Evolutionary conservation across 2,329 filamentous ascomycete species (phyloP).

Genomic region (Penicillium expansum): DNA sequence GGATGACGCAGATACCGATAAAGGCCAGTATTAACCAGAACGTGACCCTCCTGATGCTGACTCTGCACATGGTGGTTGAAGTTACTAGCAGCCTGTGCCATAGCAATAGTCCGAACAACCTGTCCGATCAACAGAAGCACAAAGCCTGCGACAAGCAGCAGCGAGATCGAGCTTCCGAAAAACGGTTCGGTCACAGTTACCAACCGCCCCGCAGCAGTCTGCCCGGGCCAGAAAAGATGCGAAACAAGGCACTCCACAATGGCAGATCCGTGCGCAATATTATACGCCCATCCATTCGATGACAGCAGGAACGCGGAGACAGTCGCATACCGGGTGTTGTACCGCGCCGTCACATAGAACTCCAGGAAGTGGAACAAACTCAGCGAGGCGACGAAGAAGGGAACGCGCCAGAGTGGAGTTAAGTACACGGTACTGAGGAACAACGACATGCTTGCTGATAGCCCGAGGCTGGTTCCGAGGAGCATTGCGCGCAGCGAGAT

Average conservation of each 20-base stretch:
- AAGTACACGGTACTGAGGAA: conserved; percentile 26
- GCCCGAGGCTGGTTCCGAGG: conserved; percentile 43
- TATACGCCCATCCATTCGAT: conserved; percentile 80
- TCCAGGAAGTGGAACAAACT: conserved; percentile 92
- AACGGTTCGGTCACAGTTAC: conserved; percentile 45
- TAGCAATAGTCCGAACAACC: conserved; percentile 71
- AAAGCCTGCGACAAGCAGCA: conserved; percentile 57
- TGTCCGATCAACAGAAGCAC: conserved; percentile 68
- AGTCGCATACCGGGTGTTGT: conserved; percentile 72
- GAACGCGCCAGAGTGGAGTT: conserved; percentile 56
- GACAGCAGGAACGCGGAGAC: conserved; percentile 78
- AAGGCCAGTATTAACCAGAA: conserved; percentile 77
- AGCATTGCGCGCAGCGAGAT: conserved; percentile 47
- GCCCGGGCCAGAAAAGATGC: conserved; percentile 26
- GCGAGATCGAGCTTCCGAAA: conserved; percentile 20
- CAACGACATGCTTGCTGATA: conserved; percentile 31
- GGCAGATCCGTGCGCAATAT: conserved; percentile 74
- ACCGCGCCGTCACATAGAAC: conserved; percentile 82
- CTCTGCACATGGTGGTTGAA: conserved; percentile 87
- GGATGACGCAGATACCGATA: conserved; percentile 79
- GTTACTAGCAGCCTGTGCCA: conserved; percentile 82
- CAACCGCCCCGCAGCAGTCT: conserved; percentile 36
- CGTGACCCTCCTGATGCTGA: conserved; percentile 66
- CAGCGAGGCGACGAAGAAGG: conserved; percentile 58
- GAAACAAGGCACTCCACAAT: conserved; percentile 64